Conservation (phyloP, 805 yeast genomes). For the Sugiyamaella boreocaroliniensis region DNA sequence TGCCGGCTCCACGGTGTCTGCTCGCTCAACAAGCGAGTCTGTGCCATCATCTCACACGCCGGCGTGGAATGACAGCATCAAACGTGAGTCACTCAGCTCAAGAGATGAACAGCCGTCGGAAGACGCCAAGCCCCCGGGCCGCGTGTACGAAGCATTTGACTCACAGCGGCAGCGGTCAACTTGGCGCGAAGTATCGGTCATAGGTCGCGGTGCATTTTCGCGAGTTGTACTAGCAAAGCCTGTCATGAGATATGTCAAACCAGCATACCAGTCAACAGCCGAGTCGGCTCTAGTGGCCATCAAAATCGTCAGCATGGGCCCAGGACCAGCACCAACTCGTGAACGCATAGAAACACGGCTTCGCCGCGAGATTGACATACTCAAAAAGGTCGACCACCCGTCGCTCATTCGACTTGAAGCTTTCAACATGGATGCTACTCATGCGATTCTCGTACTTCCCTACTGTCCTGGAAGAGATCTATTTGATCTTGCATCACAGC, state of each 20-base stretch:
- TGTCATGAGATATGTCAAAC: conserved; percentile 24
- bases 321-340: conserved; percentile 36
- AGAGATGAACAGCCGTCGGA: not conserved
- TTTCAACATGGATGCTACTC: conserved; percentile 32
- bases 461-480: conserved; percentile 83
- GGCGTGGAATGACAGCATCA: not conserved
- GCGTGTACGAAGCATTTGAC: conserved; percentile 28
- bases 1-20: not conserved
- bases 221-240: conserved; percentile 34
- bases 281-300: conserved; percentile 49
- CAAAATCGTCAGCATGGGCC: conserved; percentile 49
- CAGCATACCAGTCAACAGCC: conserved; percentile 21
- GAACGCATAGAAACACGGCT: conserved; percentile 55
- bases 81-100: not conserved
- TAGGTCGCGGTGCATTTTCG: conserved; percentile 38
- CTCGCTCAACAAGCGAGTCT: not conserved
- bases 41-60: not conserved
- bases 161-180: conserved; percentile 18
- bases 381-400: conserved; percentile 54
- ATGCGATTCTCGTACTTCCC: conserved; percentile 55
- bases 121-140: not conserved
- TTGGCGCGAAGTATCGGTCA: conserved; percentile 28
- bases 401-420: conserved; percentile 53
- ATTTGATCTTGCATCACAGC: conserved; percentile 50
- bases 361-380: conserved; percentile 66